phyloP scores from a whole-genome alignment of 2,329 filamentous ascomycete species.

The Fusarium sp. region DNA sequence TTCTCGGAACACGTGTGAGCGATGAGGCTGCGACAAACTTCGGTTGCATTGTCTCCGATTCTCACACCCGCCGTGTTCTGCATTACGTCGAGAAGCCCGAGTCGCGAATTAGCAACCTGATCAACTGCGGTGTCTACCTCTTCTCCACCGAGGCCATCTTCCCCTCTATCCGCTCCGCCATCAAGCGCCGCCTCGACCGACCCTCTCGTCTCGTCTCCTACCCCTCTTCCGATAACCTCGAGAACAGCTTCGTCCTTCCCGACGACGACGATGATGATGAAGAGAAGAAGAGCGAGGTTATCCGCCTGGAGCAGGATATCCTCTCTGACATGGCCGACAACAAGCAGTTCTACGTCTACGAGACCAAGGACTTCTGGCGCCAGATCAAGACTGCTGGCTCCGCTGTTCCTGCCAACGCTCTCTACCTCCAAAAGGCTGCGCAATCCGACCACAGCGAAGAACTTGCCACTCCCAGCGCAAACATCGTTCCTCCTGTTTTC shows the following conservation, averaged over 20 bases:
- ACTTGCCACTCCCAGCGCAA: slow-evolving; percentile 83
- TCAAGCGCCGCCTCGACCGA: slow-evolving; percentile 93
- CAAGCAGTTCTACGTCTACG: slow-evolving; percentile 98
- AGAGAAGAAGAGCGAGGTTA: slow-evolving; percentile 83
- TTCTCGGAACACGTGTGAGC: slow-evolving; percentile 90
- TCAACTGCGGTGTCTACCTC: slow-evolving; percentile 99
- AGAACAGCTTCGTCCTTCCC: slow-evolving; percentile 67
- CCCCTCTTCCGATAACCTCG: slow-evolving; percentile 93
- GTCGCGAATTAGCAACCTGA: slow-evolving; percentile 95
- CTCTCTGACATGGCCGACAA: slow-evolving; percentile 94
- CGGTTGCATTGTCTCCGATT: slow-evolving; percentile 95
- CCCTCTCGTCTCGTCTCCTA: slow-evolving; percentile 89
- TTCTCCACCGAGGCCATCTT: slow-evolving; percentile 97
- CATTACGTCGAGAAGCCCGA: slow-evolving; percentile 99
- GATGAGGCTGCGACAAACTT: slow-evolving; percentile 96
- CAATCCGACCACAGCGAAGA: slow-evolving; percentile 78
- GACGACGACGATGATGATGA: slow-evolving; percentile 75
- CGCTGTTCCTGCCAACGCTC: slow-evolving; percentile 93
- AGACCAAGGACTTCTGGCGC: slow-evolving; percentile 99
- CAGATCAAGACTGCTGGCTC: slow-evolving; percentile 99
- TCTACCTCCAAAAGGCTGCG: slow-evolving; percentile 95
- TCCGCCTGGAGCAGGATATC: slow-evolving; percentile 97
- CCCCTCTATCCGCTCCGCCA: slow-evolving; percentile 91
- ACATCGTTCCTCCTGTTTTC: slow-evolving; percentile 92
- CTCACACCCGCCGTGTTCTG: slow-evolving; percentile 92